Conservation (phyloP, 257 asterid genomes). For the Solanum commersonii region DNA sequence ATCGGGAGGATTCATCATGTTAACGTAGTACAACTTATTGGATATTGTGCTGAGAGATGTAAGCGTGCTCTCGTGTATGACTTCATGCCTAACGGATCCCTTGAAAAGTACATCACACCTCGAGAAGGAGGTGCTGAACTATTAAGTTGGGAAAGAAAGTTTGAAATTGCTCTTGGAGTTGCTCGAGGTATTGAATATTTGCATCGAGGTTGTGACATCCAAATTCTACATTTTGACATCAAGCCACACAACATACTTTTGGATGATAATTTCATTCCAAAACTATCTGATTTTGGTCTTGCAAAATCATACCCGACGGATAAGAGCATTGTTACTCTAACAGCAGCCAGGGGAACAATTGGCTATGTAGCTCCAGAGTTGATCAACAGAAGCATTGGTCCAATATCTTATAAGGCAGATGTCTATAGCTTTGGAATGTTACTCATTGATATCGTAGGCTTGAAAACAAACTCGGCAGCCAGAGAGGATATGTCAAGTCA, state of each 20-base stretch:
- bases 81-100: not conserved
- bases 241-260: slow-evolving; percentile 20
- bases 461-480: slow-evolving; percentile 1
- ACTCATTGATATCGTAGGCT: slow-evolving; percentile 6
- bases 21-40: not conserved
- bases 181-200: not conserved
- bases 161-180: too few relatives aligned
- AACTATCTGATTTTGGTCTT: slow-evolving; percentile 13
- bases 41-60: not conserved
- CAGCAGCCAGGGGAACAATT: slow-evolving; percentile 12
- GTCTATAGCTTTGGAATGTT: slow-evolving; percentile 23
- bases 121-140: not conserved
- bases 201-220: slow-evolving; percentile 5
- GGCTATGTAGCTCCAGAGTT: slow-evolving; percentile 23
- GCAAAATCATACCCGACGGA: not conserved
- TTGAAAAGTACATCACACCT: not conserved
- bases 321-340: not conserved
- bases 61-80: slow-evolving; percentile 3
- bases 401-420: slow-evolving; percentile 13
- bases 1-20: not conserved
- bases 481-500: not conserved
- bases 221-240: slow-evolving; percentile 14
- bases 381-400: slow-evolving; percentile 10
- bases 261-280: slow-evolving; percentile 10
- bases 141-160: too few relatives aligned